A percentile compares a stretch with the other conserved stretches of the same genome.
Conservation (phyloP, 1,139 yeast genomes). For the Spathaspora sp. region DNA sequence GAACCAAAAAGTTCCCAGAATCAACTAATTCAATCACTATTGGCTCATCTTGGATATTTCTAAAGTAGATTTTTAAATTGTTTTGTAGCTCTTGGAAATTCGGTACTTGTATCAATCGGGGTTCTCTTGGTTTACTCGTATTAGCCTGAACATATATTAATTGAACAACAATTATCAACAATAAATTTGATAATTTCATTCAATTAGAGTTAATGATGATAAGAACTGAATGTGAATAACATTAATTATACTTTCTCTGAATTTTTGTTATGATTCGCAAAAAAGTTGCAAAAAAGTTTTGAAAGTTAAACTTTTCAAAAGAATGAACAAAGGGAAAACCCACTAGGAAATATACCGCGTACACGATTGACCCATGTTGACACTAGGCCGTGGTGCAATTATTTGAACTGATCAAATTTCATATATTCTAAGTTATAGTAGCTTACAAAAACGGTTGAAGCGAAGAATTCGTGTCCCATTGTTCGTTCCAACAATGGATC, state of each 20-base stretch:
- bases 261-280: background rate
- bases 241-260: too few relatives aligned
- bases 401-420: too few relatives aligned
- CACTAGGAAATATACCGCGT: too few relatives aligned
- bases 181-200: background rate
- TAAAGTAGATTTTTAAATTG: background rate
- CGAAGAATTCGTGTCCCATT: too few relatives aligned
- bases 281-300: background rate
- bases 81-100: background rate
- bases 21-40: slow-evolving; percentile 7
- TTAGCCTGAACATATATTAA: background rate
- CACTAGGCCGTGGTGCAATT: too few relatives aligned
- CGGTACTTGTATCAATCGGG: background rate
- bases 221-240: too few relatives aligned
- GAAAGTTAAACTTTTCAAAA: background rate
- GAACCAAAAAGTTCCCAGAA: slow-evolving; percentile 6
- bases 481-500: too few relatives aligned
- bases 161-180: background rate
- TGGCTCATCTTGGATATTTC: background rate
- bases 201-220: background rate
- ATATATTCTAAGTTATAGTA: too few relatives aligned
- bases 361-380: too few relatives aligned
- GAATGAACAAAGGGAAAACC: too few relatives aligned
- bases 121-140: background rate
- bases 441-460: too few relatives aligned